Evolutionary conservation across 352 stramenopile species (phyloP).

Genomic region (Plasmopara viticola): DNA sequence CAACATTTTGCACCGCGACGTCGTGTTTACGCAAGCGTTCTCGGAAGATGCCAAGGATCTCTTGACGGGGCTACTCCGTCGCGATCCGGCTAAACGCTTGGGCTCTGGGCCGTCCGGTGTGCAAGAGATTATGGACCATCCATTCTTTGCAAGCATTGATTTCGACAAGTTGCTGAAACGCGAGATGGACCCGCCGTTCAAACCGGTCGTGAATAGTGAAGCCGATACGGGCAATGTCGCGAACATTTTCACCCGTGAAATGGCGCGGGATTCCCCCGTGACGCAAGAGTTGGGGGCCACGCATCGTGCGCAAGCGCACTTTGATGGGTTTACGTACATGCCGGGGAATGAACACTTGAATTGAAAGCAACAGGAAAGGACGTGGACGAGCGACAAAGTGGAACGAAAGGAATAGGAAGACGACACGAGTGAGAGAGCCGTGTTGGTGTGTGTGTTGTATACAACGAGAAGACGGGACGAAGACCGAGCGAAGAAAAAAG

Average conservation of each 20-base stretch:
- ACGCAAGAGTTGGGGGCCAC: slow-evolving; percentile 79
- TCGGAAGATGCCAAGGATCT: slow-evolving; percentile 84
- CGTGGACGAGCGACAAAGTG: background rate
- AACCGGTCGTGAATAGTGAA: slow-evolving; percentile 79
- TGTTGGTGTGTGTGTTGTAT: slow-evolving; percentile 33
- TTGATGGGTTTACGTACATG: slow-evolving; percentile 93
- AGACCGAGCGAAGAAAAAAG: too few relatives aligned
- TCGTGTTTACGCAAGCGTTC: slow-evolving; percentile 83
- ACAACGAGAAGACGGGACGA: slow-evolving; percentile 15
- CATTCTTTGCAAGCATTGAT: slow-evolving; percentile 84
- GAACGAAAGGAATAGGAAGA: slow-evolving; percentile 16
- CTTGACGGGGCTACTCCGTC: slow-evolving; percentile 67
- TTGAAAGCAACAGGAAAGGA: slow-evolving; percentile 21
- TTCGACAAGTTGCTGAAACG: slow-evolving; percentile 75
- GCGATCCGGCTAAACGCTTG: slow-evolving; percentile 78
- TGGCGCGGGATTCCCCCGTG: slow-evolving; percentile 84
- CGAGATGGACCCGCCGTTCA: slow-evolving; percentile 83
- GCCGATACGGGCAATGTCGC: slow-evolving; percentile 82
- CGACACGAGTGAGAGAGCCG: slow-evolving; percentile 33
- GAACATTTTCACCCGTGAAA: slow-evolving; percentile 82
- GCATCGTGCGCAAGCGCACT: slow-evolving; percentile 80
- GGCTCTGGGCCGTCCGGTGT: slow-evolving; percentile 74
- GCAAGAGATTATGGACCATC: slow-evolving; percentile 87
- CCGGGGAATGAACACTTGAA: slow-evolving; percentile 47
- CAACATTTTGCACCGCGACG: slow-evolving; percentile 88